Percentiles rank a stretch among this genome's conserved stretches.
These are phyloP conservation scores for Russula vinacea DNA, from an alignment of 768 basidiomycete genomes.

Conservation along the genomic window DNA sequence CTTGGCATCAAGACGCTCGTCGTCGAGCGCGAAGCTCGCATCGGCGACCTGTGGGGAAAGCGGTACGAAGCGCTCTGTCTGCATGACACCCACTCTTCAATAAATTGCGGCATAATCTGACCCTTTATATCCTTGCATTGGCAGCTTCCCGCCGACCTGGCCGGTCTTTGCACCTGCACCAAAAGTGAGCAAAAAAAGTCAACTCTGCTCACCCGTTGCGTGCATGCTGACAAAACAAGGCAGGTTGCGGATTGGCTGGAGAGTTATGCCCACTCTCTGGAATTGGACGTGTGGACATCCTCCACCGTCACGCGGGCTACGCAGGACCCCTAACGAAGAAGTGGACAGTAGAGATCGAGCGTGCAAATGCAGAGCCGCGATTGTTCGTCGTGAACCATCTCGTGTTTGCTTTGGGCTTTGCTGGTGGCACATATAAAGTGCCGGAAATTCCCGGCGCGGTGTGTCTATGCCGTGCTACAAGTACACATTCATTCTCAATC, in stretches of 20 bases:
- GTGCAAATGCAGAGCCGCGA: slow-evolving; percentile 17
- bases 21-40: slow-evolving; percentile 56
- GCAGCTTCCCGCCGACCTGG: slow-evolving; percentile 39
- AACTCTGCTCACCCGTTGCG: neutral
- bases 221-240: slow-evolving; percentile 2
- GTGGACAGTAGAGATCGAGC: slow-evolving; percentile 27
- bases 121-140: neutral
- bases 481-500: no score
- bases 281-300: slow-evolving; percentile 64
- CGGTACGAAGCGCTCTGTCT: slow-evolving; percentile 67
- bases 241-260: slow-evolving; percentile 69
- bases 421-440: slow-evolving; percentile 37
- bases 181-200: slow-evolving; percentile 32
- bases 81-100: slow-evolving; percentile 47
- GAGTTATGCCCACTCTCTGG: slow-evolving; percentile 55
- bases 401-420: slow-evolving; percentile 38
- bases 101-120: no score
- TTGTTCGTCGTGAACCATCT: slow-evolving; percentile 33
- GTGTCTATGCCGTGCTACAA: neutral
- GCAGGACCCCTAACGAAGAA: slow-evolving; percentile 30
- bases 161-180: slow-evolving; percentile 35
- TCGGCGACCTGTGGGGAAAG: slow-evolving; percentile 65
- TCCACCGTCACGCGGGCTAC: slow-evolving; percentile 28
- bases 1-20: slow-evolving; percentile 51
- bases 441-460: slow-evolving; percentile 32